phyloP scores from a whole-genome alignment of 768 basidiomycete genomes.

The Lentinus tigrinus region DNA sequence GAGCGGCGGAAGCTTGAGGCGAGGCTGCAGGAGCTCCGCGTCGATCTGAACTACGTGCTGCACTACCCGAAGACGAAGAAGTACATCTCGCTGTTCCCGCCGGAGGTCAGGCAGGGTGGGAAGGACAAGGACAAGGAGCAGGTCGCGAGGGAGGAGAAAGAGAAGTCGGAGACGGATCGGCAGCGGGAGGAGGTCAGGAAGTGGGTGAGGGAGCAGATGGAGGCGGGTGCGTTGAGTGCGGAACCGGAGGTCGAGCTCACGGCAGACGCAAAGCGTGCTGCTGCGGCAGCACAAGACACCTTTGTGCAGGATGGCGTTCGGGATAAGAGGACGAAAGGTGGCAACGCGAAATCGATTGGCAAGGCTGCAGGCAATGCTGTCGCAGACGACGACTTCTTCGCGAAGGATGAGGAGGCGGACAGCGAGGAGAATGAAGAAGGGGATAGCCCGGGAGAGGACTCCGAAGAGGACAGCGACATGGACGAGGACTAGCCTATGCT shows the following conservation, averaged over 20 bases:
- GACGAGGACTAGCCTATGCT: not conserved
- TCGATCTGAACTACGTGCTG: conserved; percentile 91
- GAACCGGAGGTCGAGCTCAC: conserved; percentile 56
- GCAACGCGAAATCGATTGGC: not conserved
- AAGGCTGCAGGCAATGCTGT: conserved; percentile 2
- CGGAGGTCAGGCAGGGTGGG: conserved; percentile 39
- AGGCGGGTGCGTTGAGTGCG: conserved; percentile 49
- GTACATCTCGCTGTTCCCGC: conserved; percentile 89
- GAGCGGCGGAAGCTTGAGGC: conserved; percentile 40
- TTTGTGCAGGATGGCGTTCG: not conserved
- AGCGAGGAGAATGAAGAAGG: not conserved
- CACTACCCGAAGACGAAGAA: conserved; percentile 84
- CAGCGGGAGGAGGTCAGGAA: conserved; percentile 57
- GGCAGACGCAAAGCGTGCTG: not conserved
- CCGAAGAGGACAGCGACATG: conserved; percentile 2
- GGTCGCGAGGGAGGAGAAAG: conserved; percentile 8
- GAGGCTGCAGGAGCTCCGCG: conserved; percentile 61
- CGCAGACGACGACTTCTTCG: conserved; percentile 33
- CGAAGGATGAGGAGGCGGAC: conserved; percentile 21
- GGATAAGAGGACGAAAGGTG: not conserved
- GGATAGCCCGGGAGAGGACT: not conserved
- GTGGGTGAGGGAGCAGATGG: conserved; percentile 62
- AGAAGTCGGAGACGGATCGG: conserved; percentile 38
- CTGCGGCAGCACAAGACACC: not conserved
- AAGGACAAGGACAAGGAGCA: conserved; percentile 19